Base-by-base conservation (phyloP, 139 green algal species). In the Diplosphaera chodatii region DNA sequence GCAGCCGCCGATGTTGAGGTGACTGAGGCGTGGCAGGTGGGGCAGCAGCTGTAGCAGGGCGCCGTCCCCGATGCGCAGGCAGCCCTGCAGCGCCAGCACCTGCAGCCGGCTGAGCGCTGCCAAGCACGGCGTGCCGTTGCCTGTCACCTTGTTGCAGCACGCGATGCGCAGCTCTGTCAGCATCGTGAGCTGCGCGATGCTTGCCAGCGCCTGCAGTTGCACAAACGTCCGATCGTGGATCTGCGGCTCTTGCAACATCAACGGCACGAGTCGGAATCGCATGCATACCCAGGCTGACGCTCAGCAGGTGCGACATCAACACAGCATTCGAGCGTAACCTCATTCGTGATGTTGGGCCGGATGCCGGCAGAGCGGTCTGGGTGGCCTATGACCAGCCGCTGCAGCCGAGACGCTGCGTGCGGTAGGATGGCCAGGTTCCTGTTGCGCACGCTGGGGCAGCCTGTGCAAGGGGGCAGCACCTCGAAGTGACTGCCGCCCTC, bases 301-400 rank as follows among this genome's bases (percentile, higher is more conserved):
- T n/a, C n/a, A n/a, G n/a, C n/a, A n/a, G n/a, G n/a, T n/a, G n/a
- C n/a, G n/a, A n/a, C n/a, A n/a, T n/a, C n/a, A 48, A 48, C 8
- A 10, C 37, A 48, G 37, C 10, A n/a, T n/a, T n/a, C n/a, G n/a
- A n/a, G n/a, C n/a, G n/a, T n/a, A n/a, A 77, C 73, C 73, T 78
- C 48, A 23, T 78, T 78, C 33, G 73, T 78, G 66, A 78, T 78
- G 55, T 66, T 27, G 25, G 73, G 73, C 56, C 69, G 72, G 66
- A 56, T 65, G 63, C 68, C 72, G 20, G 73, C 32, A 6, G 15
- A 6, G 16, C 23, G 13, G 6, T 28, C 63, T 0, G 30, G 21
- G 32, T 78, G 55, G 6, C 73, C 73, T 33, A 80, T 63, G 23
- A 55, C 2, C 62, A 80, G 55, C n/a, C 25, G 48, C 55, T 56